phyloP scores from a whole-genome alignment of 441 rosid genomes.

The Flueggea neowawraea region DNA sequence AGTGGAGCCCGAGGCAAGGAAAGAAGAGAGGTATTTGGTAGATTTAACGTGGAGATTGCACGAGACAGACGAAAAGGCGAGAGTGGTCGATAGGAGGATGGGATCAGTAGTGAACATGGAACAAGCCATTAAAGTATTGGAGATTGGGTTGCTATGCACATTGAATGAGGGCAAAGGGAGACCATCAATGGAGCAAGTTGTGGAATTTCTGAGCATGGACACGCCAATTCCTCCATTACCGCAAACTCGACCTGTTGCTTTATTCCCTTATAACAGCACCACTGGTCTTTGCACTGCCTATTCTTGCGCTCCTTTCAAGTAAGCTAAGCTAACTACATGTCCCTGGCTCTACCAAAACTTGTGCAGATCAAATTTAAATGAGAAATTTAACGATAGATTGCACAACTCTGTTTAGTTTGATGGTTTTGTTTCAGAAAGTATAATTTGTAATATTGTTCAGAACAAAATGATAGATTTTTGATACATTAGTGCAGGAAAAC shows the following conservation, averaged over 20 bases:
- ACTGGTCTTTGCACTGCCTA: slow-evolving; percentile 34
- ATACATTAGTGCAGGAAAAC: no score
- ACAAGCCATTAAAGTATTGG: slow-evolving; percentile 34
- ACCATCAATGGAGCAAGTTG: slow-evolving; percentile 36
- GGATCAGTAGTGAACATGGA: slow-evolving; percentile 36
- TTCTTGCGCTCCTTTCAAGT: not conserved
- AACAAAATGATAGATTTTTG: no score
- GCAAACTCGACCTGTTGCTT: slow-evolving; percentile 26
- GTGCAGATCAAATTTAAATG: no score
- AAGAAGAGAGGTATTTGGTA: slow-evolving; percentile 37
- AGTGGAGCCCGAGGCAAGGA: slow-evolving; percentile 17
- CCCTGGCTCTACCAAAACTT: no score
- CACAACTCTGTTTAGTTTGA: no score
- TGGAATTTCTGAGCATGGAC: slow-evolving; percentile 25
- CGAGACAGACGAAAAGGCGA: slow-evolving; percentile 31
- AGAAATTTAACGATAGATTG: no score
- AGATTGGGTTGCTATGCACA: slow-evolving; percentile 43
- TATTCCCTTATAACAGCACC: slow-evolving; percentile 45
- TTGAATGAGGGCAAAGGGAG: slow-evolving; percentile 40
- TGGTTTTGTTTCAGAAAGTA: no score
- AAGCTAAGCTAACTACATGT: no score
- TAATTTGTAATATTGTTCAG: no score
- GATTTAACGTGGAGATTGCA: slow-evolving; percentile 48
- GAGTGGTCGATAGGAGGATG: slow-evolving; percentile 42
- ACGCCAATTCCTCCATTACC: slow-evolving; percentile 32